Evolutionary conservation across 768 basidiomycete species (phyloP).

Genomic region (Goffeauzyma gilvescens): DNA sequence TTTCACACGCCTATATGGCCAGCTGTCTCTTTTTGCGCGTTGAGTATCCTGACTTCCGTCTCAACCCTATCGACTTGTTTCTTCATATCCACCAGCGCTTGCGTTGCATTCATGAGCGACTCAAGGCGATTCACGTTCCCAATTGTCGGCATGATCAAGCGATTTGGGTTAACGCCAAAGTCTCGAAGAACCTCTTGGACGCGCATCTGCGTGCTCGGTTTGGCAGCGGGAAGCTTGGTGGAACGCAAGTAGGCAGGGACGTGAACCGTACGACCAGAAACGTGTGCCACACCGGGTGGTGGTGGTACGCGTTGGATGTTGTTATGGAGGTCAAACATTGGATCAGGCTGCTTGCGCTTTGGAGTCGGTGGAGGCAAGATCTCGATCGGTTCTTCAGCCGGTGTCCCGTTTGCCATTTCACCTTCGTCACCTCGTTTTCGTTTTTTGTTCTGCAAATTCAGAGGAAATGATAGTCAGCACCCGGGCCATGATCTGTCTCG

Average conservation of each 20-base stretch:
- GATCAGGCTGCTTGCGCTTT: slow-evolving; percentile 18
- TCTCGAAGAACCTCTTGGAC: slow-evolving; percentile 57
- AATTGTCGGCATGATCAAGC: slow-evolving; percentile 85
- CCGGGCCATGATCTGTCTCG: not conserved
- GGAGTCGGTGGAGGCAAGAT: slow-evolving; percentile 1
- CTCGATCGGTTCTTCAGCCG: too few species aligned
- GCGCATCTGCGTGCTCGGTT: slow-evolving; percentile 37
- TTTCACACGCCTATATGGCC: too few species aligned
- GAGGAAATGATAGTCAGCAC: not conserved
- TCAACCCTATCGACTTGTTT: slow-evolving; percentile 67
- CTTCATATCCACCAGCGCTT: slow-evolving; percentile 64
- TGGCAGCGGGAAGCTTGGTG: slow-evolving; percentile 63
- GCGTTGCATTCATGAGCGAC: slow-evolving; percentile 50
- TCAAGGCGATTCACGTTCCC: slow-evolving; percentile 60
- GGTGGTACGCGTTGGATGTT: slow-evolving; percentile 23
- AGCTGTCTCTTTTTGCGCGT: slow-evolving; percentile 33
- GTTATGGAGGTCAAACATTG: slow-evolving; percentile 13
- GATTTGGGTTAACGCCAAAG: slow-evolving; percentile 49
- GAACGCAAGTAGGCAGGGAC: slow-evolving; percentile 63
- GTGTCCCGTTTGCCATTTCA: too few species aligned
- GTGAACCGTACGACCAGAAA: slow-evolving; percentile 24
- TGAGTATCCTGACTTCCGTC: slow-evolving; percentile 58
- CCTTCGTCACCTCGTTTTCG: slow-evolving; percentile 20
- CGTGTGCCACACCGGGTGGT: slow-evolving; percentile 12
- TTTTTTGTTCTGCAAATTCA: slow-evolving; percentile 26